phyloP scores from a whole-genome alignment of 306 rosid species.

The Fagus crenata region DNA sequence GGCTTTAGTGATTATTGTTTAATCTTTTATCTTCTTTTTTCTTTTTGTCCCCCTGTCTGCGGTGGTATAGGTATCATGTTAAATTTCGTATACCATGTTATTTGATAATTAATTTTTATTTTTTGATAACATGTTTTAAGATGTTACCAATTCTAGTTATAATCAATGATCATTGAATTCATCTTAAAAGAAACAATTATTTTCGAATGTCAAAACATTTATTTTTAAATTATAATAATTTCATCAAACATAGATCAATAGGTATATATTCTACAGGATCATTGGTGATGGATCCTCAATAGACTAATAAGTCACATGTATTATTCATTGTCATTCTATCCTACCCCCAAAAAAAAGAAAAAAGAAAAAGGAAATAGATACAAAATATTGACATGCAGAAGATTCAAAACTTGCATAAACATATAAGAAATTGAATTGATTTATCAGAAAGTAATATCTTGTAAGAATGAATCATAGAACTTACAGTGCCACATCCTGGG shows the following conservation, averaged over 20 bases:
- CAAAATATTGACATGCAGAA: no score
- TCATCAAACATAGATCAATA: not conserved
- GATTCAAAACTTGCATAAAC: not conserved
- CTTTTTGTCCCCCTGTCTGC: not conserved
- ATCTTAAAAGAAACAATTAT: not conserved
- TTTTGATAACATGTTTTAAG: not conserved
- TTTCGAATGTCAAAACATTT: not conserved
- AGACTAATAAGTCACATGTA: no score
- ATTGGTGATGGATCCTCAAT: no score
- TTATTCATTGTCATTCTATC: no score
- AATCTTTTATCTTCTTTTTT: not conserved
- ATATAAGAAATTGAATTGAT: not conserved
- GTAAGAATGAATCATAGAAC: not conserved
- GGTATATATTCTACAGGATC: not conserved
- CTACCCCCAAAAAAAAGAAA: no score
- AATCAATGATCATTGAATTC: not conserved
- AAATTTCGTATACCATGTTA: not conserved
- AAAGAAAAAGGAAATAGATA: no score
- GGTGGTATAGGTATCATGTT: not conserved
- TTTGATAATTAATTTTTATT: no score
- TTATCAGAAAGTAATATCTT: not conserved
- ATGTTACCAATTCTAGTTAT: not conserved
- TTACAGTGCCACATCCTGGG: conserved; percentile 48
- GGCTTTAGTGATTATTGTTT: not conserved
- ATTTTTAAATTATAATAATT: not conserved